Evolutionary conservation across 2,329 filamentous ascomycete genomes (phyloP).

Genomic region (Aspergillus niger): DNA sequence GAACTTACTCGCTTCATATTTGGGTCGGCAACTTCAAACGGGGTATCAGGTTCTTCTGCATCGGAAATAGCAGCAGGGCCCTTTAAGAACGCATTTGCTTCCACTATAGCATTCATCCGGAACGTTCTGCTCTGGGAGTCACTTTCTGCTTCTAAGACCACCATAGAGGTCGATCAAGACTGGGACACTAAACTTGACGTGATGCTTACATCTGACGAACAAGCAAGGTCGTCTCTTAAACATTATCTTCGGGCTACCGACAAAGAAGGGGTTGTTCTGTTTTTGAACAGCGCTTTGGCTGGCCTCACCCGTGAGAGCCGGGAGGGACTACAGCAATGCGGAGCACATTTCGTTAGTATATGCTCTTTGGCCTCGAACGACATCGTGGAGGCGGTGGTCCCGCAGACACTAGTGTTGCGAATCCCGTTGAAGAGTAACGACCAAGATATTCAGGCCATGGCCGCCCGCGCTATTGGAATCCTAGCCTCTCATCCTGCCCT

Average conservation of each 20-base stretch:
- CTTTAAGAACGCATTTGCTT: conserved; percentile 59
- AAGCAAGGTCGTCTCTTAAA: conserved; percentile 59
- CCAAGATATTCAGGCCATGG: conserved; percentile 64
- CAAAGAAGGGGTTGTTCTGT: conserved; percentile 42
- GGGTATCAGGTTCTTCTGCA: conserved; percentile 38
- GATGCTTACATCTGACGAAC: conserved; percentile 68
- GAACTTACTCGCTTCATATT: conserved; percentile 39
- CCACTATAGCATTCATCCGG: conserved; percentile 70
- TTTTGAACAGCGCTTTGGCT: conserved; percentile 50
- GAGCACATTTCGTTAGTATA: conserved; percentile 56
- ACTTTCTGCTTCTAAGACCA: conserved; percentile 47
- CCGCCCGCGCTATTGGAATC: conserved; percentile 73
- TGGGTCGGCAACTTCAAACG: conserved; percentile 23
- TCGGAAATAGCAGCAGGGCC: conserved; percentile 29
- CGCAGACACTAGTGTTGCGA: conserved; percentile 56
- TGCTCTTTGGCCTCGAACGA: conserved; percentile 58
- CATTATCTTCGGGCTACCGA: conserved; percentile 35
- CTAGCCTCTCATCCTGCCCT: conserved; percentile 65
- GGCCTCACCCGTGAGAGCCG: conserved; percentile 44
- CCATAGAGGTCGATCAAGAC: conserved; percentile 67
- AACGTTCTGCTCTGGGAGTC: conserved; percentile 63
- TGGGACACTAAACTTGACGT: conserved; percentile 82
- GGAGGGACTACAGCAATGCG: conserved; percentile 48
- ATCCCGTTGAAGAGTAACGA: conserved; percentile 71
- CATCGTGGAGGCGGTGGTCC: conserved; percentile 53